Base-by-base conservation (phyloP, 495 filamentous ascomycete genomes). In the Lindgomyces ingoldianus region DNA sequence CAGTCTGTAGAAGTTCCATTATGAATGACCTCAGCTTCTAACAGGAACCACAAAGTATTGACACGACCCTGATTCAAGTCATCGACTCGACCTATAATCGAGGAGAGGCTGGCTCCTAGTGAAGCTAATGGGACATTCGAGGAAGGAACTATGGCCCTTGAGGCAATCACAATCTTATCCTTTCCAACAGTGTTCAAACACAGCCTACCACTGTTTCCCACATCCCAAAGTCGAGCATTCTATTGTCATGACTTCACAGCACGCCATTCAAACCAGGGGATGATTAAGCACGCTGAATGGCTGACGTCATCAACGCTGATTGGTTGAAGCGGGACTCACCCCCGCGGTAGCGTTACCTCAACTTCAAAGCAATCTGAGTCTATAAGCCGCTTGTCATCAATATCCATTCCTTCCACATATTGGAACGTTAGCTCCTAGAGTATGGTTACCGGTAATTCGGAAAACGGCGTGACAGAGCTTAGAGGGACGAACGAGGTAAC, bases 1-100 rank as follows among this genome's bases (percentile, higher is more conserved):
- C 80, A 77, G 16, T 77, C 77, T 57, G 83, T 96, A 1, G 89
- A 87, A 51, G 84, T 82, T 46, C 93, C 92, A 14, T 66, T 90
- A 48, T 96, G 62, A 59, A 18, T 8, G 6, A 47, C 14, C n/a
- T n/a, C n/a, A n/a, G n/a, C n/a, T n/a, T n/a, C n/a, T n/a, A n/a
- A n/a, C n/a, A n/a, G n/a, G n/a, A n/a, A n/a, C n/a, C n/a, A n/a
- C n/a, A n/a, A n/a, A n/a, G n/a, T n/a, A n/a, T n/a, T n/a, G n/a
- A n/a, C n/a, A n/a, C n/a, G n/a, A n/a, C n/a, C n/a, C n/a, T n/a
- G n/a, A n/a, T n/a, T n/a, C n/a, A n/a, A n/a, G n/a, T n/a, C n/a
- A n/a, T n/a, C n/a, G n/a, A n/a, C n/a, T n/a, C n/a, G n/a, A n/a
- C n/a, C n/a, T n/a, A n/a, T n/a, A n/a, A n/a, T n/a, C n/a, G n/a